Evolutionary conservation across 257 asterid species (phyloP), one percentile per base, ranked within the genome.

Genomic region (Osmanthus fragrans): DNA sequence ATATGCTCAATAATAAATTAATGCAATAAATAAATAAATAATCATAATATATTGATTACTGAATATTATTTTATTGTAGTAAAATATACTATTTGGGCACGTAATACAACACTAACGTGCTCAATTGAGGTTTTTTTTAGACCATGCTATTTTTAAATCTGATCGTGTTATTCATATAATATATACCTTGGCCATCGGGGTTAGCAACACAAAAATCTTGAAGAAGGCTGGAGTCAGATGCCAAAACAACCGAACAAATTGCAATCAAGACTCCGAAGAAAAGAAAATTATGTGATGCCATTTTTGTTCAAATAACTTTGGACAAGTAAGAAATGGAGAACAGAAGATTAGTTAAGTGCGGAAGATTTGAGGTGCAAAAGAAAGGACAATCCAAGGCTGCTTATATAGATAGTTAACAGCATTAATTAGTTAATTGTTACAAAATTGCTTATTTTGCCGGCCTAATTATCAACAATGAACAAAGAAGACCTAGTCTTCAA

Each of bases 181-280:
- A 68, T 7, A 51, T 74, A 87, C 89, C 88, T 6, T 84, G 84
- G 68, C 75, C 74, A 7, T 72, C 36, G 39, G 79, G 73, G 45
- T 80, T 78, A 1, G 89, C 86, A 29, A 85, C 89, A 42, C 91
- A 87, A 18, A 87, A 82, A 80, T 87, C 91, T 40, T 87, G 91
- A 34, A 87, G 85, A 13, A 89, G 85, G 27, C 88, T 85, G 27
- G 84, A 86, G n/a, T 85, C 91, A 58, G 87, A 83, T 51, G 91
- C 88, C 7, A 80, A 81, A 51, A 81, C 72, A 77, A 75, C 54
- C 13, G 74, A 73, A 58, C 66, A 79, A 69, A 47, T 64, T 60
- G 83, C 76, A 71, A 80, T 15, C 1, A 81, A 33, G 23, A 83
- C 0, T 10, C 76, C 81, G 2, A 86, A 21, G 7, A 76, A 4